Percentiles rank a stretch among this genome's conserved stretches.
Evolutionary conservation across 2,329 filamentous ascomycete species (phyloP).

Genomic region (Aspergillus sclerotialis): DNA sequence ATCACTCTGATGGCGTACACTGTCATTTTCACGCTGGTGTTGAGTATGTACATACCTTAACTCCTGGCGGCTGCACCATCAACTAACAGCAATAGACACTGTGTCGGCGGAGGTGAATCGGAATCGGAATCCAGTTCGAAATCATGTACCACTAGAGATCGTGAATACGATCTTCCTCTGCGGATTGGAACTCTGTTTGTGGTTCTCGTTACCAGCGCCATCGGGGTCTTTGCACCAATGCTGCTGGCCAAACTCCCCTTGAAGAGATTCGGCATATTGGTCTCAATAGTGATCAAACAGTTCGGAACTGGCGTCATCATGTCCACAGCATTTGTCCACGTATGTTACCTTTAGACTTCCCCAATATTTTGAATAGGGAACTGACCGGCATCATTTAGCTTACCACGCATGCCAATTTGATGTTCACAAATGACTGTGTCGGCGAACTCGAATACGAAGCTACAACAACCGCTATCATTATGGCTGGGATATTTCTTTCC

Average conservation of each 20-base stretch:
- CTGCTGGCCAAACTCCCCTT: constrained; percentile 54
- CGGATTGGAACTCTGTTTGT: constrained; percentile 67
- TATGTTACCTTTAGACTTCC: constrained; percentile 13
- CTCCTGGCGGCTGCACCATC: background rate
- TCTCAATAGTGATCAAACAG: constrained; percentile 62
- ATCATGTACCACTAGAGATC: constrained; percentile 42
- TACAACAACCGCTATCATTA: constrained; percentile 62
- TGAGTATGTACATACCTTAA: constrained; percentile 49
- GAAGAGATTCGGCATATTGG: constrained; percentile 38
- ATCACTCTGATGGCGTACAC: constrained; percentile 30
- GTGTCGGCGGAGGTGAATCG: constrained; percentile 44
- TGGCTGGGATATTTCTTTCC: constrained; percentile 67
- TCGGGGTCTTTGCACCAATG: constrained; percentile 65
- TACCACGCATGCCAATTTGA: constrained; percentile 64
- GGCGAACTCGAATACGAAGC: constrained; percentile 60
- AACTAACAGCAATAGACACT: constrained; percentile 37
- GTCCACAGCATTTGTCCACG: constrained; percentile 34
- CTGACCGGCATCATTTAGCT: constrained; percentile 42
- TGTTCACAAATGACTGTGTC: constrained; percentile 66
- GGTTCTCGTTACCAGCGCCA: constrained; percentile 59
- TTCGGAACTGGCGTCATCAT: constrained; percentile 36
- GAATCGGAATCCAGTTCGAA: constrained; percentile 27
- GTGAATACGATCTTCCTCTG: constrained; percentile 61
- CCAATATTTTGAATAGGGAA: background rate
- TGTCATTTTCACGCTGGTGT: constrained; percentile 72